Base-by-base conservation (phyloP, 306 rosid genomes). In the Sphenostylis stenocarpa region DNA sequence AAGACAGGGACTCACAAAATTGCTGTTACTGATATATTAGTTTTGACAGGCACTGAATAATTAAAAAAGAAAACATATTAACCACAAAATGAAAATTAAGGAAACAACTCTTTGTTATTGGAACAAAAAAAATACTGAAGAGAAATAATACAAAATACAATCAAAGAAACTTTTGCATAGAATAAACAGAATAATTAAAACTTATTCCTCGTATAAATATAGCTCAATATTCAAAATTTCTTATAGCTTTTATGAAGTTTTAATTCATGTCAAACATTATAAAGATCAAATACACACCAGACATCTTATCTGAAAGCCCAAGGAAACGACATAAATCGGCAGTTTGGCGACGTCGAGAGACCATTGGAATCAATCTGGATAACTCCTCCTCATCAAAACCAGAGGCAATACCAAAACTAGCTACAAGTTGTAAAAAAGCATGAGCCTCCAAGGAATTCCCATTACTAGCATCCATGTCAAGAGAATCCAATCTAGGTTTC, bases 361-460 rank as follows among this genome's bases (percentile, higher is more conserved):
- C 97, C 92, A 89, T 88, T 29, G 99, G 99, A 63, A 96, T 85
- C 44, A 96, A 86, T 89, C 91, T 86, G 74, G 92, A 89, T 45
- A 96, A 70, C 73, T 88, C 96, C 58, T 87, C 90, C 80, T 84
- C 93, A 19, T 89, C 85, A 84, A 96, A 96, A 87, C 84, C 99
- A 70, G 99, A 92, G 57, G 92, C 86, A 83, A 96, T 86, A 45
- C 78, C 83, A 85, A 92, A 96, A 84, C 93, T 91, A 36, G 90
- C 96, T 14, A 96, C 80, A 73, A 96, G 98, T 85, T 96, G 99
- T 88, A 96, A 87, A 87, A 96, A 96, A 20, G 98, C 99, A 82
- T 96, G 99, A 86, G 99, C 99, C 88, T 96, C 97, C 69, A 96
- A 65, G 67, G 98, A 92, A 87, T 92, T 96, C 76, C 99, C 99